Evolutionary conservation across 257 asterid species (phyloP), one percentile per base, ranked within the genome.

Genomic region (Linaria vulgaris): DNA sequence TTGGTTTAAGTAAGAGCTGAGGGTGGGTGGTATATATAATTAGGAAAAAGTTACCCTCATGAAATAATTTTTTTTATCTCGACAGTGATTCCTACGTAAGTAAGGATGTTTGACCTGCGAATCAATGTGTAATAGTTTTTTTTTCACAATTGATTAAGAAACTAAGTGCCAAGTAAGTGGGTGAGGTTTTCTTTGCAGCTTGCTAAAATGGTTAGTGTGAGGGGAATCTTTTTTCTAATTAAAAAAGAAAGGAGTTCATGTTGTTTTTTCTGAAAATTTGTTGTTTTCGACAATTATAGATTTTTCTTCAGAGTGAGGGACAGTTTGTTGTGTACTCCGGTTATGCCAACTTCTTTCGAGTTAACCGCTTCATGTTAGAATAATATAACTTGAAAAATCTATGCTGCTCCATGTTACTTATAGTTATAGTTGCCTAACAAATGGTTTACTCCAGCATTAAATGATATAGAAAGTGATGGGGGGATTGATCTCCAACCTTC

Each of bases 21-120:
- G 6, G 54, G 22, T 9, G 56, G 44, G 49, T n/a, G n/a, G 64
- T 59, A 59, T 59, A 19, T 59, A 59, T 59, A 8, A 30, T 38
- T 3, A 5, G 43, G 19, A 21, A 58, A 58, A 50, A 20, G 64
- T 59, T 47, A 7, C 64, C 38, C 10, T 59, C 5, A 38, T 39
- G 38, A 59, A 61, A 57, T 21, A 15, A 34, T 56, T n/a, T n/a
- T n/a, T n/a, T n/a, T n/a, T 31, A 5, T 13, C 63, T 57, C 11
- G 17, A 8, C 6, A 57, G 63, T 17, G 52, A 19, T 15, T 46
- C 3, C 20, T 19, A 1, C 52, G 0, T 46, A 4, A 7, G 1
- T 15, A 46, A 5, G 16, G 19, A 45, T 19, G 17, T 61, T 61
- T 46, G 44, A 63, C 37, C 14, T 49, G n/a, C n/a, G n/a, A n/a